Evolutionary conservation across 2,329 filamentous ascomycete genomes (phyloP), one percentile per base, ranked within the genome.

Genomic region (Juglanconis juglandina): DNA sequence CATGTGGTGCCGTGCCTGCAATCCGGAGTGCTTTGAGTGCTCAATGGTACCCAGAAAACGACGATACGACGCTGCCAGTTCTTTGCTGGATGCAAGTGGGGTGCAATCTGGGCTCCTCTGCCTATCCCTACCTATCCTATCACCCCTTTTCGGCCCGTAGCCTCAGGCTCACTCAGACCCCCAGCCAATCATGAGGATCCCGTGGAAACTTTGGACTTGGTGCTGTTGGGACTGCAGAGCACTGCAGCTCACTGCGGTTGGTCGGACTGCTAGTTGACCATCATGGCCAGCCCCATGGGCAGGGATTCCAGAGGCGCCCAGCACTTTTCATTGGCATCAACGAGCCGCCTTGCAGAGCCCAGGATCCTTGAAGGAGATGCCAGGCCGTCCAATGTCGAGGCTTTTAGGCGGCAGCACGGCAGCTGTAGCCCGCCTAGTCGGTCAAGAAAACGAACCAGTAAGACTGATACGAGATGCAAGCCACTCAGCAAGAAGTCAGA

Each of bases 381-480:
- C 9, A 24, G 30, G 17, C 50, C 34, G 46, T 35, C 34, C 50
- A 53, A 53, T 59, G 42, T 49, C 5, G 35, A 42, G 30, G 30
- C 30, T 39, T 52, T 14, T 13, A 5, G 9, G 24, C n/a, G 44
- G 46, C 46, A 14, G 46, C 52, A 59, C 51, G 17, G 34, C 51
- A 33, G 46, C 17, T 44, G 51, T 50, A 59, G 58, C 39, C 46
- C 34, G n/a, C 47, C 32, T 34, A 11, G 33, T 41, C 35, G 13
- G 46, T 17, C 17, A 42, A 51, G 47, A 42, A 17, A 37, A 13
- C 24, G 35, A 50, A 13, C 9, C 46, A 42, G 55, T 51, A 33
- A 30, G 32, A 50, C 30, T 49, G 37, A 51, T 59, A 50, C 37
- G 51, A 49, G 14, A 54, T 33, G 14, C 52, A 55, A 59, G 58